Percentiles rank a stretch among this genome's conserved stretches.
phyloP scores from a whole-genome alignment of 2,329 filamentous ascomycete species.

The Coniochaeta prunicola region DNA sequence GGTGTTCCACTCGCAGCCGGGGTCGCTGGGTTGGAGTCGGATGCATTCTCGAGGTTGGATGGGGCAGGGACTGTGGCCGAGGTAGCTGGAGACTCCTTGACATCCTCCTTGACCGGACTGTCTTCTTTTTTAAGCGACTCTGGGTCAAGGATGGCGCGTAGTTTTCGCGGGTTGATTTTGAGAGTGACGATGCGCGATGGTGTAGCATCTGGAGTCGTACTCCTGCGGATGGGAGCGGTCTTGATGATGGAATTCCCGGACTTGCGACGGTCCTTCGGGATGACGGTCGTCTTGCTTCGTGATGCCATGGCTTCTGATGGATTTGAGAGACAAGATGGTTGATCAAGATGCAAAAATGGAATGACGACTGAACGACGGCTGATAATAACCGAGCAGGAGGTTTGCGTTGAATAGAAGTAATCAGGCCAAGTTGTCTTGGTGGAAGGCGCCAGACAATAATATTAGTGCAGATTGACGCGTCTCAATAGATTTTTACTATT shows the following conservation, averaged over 20 bases:
- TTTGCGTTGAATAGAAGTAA: neutral
- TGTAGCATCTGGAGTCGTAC: conserved; percentile 16
- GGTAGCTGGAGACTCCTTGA: conserved; percentile 36
- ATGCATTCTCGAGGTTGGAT: conserved; percentile 42
- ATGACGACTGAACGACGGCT: too few species aligned
- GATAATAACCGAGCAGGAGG: neutral
- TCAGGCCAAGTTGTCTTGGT: conserved; percentile 1
- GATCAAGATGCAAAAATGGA: neutral
- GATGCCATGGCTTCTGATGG: conserved; percentile 2
- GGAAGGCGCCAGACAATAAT: neutral
- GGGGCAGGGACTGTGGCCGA: conserved; percentile 31
- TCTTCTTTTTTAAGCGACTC: conserved; percentile 33
- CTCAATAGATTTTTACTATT: neutral
- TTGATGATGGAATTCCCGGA: conserved; percentile 22
- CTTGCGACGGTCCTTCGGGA: conserved; percentile 36
- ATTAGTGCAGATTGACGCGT: neutral
- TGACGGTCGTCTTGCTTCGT: conserved; percentile 23
- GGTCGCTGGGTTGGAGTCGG: conserved; percentile 54
- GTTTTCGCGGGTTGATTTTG: conserved; percentile 39
- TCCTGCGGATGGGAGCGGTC: conserved; percentile 4
- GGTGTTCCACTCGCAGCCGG: conserved; percentile 50
- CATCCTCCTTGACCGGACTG: conserved; percentile 26
- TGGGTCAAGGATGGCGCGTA: conserved; percentile 43
- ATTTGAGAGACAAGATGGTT: neutral
- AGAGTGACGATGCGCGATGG: conserved; percentile 39